A percentile compares a stretch with the other conserved stretches of the same genome.
Conservation (phyloP, 2,329 filamentous ascomycete genomes). For the Diplodia seriata region DNA sequence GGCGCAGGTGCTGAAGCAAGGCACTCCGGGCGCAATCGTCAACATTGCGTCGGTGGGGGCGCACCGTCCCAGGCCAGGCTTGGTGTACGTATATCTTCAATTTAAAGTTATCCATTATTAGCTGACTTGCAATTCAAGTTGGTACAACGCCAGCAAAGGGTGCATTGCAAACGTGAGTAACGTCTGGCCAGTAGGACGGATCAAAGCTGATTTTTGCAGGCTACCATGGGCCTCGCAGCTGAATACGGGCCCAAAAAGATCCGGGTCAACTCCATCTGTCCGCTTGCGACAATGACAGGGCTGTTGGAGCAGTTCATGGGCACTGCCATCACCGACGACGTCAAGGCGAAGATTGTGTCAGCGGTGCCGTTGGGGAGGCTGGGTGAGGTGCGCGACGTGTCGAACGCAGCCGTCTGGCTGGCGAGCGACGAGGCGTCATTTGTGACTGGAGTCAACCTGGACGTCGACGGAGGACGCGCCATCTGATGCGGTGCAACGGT, state of each 20-base stretch:
- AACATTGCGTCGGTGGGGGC: conserved; percentile 72
- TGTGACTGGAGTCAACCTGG: conserved; percentile 61
- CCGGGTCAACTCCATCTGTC: conserved; percentile 74
- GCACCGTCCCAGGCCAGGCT: conserved; percentile 64
- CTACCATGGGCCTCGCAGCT: conserved; percentile 71
- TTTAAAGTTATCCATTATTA: too few relatives aligned
- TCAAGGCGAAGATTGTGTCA: conserved; percentile 58
- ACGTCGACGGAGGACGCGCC: conserved; percentile 48
- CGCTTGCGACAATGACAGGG: conserved; percentile 71
- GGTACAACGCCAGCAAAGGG: conserved; percentile 74
- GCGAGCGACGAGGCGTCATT: conserved; percentile 66
- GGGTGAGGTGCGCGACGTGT: conserved; percentile 67
- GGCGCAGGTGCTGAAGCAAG: conserved; percentile 65
- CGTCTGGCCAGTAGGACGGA: not conserved
- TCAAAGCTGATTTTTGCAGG: conserved; percentile 39
- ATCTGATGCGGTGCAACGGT: conserved; percentile 4
- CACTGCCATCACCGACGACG: conserved; percentile 66
- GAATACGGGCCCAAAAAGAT: conserved; percentile 77
- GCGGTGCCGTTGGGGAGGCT: conserved; percentile 67
- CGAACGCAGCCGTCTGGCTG: conserved; percentile 63
- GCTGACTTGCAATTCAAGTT: conserved; percentile 40
- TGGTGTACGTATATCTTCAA: conserved; percentile 54
- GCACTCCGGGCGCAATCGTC: conserved; percentile 66
- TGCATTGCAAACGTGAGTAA: conserved; percentile 64
- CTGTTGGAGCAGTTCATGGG: conserved; percentile 66